Evolutionary conservation across 495 filamentous ascomycete species (phyloP).

Genomic region (Penicillium robsamsonii): DNA sequence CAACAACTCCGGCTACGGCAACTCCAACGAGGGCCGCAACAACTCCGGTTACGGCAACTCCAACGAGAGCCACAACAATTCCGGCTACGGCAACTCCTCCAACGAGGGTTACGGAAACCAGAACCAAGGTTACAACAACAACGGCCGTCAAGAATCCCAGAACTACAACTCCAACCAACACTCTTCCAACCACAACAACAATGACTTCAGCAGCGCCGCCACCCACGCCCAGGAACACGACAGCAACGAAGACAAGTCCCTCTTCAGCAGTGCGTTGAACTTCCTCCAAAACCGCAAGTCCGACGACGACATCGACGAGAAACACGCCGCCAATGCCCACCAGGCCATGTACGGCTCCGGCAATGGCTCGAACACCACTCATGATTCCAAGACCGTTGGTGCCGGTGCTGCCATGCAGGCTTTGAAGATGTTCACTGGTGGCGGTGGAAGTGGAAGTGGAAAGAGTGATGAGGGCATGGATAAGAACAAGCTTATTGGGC

Average conservation of each 20-base stretch:
- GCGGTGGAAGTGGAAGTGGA: conserved; percentile 31
- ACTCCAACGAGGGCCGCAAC: neutral
- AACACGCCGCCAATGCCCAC: conserved; percentile 53
- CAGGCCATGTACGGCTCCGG: conserved; percentile 52
- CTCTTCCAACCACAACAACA: conserved; percentile 4
- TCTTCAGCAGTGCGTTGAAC: conserved; percentile 51
- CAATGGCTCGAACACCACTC: conserved; percentile 28
- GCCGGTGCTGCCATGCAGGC: conserved; percentile 66
- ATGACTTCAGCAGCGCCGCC: conserved; percentile 48
- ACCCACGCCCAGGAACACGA: conserved; percentile 48
- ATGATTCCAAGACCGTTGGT: conserved; percentile 48
- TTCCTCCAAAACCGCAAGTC: conserved; percentile 47
- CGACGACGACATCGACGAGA: conserved; percentile 54
- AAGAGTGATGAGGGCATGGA: conserved; percentile 34
- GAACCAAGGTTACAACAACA: neutral
- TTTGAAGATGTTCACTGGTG: conserved; percentile 61
- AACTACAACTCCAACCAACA: conserved; percentile 7
- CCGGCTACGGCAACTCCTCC: neutral
- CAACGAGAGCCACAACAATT: neutral
- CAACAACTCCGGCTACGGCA: neutral
- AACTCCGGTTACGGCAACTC: neutral
- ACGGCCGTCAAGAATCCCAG: conserved; percentile 6
- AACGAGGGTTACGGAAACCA: neutral
- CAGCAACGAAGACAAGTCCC: conserved; percentile 32
- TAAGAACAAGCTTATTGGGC: conserved; percentile 61